phyloP scores from a whole-genome alignment of 1,139 yeast species.

The Fermentozyma sake region DNA sequence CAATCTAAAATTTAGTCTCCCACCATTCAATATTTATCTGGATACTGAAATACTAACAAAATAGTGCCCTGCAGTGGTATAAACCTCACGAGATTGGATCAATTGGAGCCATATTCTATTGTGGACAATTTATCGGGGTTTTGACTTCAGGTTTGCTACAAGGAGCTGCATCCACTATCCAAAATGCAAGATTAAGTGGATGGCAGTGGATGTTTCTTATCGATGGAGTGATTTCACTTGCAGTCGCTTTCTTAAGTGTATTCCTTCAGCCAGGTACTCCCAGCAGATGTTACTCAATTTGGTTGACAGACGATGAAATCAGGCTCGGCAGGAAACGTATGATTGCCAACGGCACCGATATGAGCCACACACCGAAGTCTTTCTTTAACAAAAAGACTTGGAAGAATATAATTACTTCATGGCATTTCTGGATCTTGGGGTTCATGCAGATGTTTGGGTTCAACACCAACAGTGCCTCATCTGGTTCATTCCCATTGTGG shows the following conservation, averaged over 20 bases:
- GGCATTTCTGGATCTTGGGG: constrained; percentile 22
- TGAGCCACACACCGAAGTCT: constrained; percentile 14
- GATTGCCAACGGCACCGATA: constrained; percentile 21
- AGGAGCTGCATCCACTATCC: constrained; percentile 18
- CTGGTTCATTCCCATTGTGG: constrained; percentile 47
- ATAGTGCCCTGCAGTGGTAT: constrained; percentile 23
- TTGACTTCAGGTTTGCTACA: constrained; percentile 27
- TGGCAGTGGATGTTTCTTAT: constrained; percentile 31
- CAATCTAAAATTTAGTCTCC: no score
- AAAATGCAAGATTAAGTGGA: constrained; percentile 15
- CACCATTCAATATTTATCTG: no score
- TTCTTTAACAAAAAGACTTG: constrained; percentile 21
- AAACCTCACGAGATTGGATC: constrained; percentile 23
- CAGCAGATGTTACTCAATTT: constrained; percentile 22
- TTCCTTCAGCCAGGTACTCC: constrained; percentile 29
- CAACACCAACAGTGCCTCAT: constrained; percentile 36
- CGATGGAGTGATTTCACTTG: constrained; percentile 23
- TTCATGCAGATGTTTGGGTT: constrained; percentile 18
- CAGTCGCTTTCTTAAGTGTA: constrained; percentile 21
- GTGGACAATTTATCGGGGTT: constrained; percentile 27
- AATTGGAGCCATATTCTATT: constrained; percentile 24
- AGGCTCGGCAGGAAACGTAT: constrained; percentile 20
- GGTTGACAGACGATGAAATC: constrained; percentile 27
- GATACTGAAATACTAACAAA: no score
- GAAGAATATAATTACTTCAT: constrained; percentile 18